Conservation (phyloP, 176 grass and related monocot genomes). For the Aegilops bicornis region DNA sequence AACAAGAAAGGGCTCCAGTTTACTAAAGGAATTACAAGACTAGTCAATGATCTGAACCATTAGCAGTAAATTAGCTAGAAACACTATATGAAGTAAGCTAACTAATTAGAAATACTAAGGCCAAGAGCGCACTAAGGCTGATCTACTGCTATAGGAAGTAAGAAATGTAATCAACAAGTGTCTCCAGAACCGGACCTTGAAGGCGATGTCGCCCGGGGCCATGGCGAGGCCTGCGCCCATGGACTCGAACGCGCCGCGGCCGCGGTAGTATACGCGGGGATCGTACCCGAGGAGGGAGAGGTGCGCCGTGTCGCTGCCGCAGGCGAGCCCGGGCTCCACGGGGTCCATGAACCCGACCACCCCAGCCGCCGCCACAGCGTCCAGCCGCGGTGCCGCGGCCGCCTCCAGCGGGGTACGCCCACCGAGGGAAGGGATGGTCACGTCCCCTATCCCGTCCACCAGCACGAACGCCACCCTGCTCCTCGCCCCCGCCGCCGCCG, state of each 20-base stretch:
- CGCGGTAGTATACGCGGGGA: slow-evolving; percentile 84
- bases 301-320: slow-evolving; percentile 94
- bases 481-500: not conserved
- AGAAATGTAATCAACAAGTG: not conserved
- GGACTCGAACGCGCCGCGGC: slow-evolving; percentile 94
- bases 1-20: not conserved
- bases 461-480: slow-evolving; percentile 70
- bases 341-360: slow-evolving; percentile 92
- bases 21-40: not conserved
- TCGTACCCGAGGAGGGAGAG: slow-evolving; percentile 88
- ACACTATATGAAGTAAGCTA: not conserved
- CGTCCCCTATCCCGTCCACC: slow-evolving; percentile 87
- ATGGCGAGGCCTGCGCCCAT: slow-evolving; percentile 92
- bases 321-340: slow-evolving; percentile 80
- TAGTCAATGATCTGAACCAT: not conserved
- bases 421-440: slow-evolving; percentile 52
- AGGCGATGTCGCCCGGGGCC: slow-evolving; percentile 93
- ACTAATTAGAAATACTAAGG: not conserved
- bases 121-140: not conserved
- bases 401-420: slow-evolving; percentile 56
- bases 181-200: slow-evolving; percentile 44
- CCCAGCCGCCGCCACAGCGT: slow-evolving; percentile 72
- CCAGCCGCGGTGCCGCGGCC: slow-evolving; percentile 47
- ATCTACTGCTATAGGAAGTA: not conserved
- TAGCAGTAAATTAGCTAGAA: not conserved